Evolutionary conservation across 441 rosid species (phyloP).

Genomic region (Adansonia rubrostipa): DNA sequence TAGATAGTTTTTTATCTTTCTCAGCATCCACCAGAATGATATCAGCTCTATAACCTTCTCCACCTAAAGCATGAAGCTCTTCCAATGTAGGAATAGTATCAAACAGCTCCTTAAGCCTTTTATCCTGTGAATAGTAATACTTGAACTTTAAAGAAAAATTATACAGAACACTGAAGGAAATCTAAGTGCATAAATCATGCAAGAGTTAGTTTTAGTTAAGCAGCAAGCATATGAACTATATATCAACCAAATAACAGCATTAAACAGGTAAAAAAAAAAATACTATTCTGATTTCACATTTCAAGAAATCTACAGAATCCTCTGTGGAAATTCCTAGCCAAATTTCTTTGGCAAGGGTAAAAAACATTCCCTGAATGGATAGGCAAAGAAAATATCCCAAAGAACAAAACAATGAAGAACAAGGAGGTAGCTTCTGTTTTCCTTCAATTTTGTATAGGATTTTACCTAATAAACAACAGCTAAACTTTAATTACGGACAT

Average conservation of each 20-base stretch:
- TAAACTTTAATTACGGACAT: background rate
- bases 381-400: background rate
- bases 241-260: background rate
- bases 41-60: slow-evolving; percentile 80
- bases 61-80: slow-evolving; percentile 78
- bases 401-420: background rate
- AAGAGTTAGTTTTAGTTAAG: background rate
- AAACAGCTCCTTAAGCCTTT: slow-evolving; percentile 78
- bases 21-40: slow-evolving; percentile 82
- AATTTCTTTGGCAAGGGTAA: background rate
- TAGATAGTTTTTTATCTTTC: slow-evolving; percentile 87
- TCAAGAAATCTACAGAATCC: background rate
- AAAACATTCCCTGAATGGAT: background rate
- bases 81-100: slow-evolving; percentile 79
- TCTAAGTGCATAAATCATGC: background rate
- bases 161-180: background rate
- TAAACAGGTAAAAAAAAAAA: background rate
- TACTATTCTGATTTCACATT: no score
- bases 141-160: background rate
- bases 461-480: background rate
- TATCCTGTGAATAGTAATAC: slow-evolving; percentile 57
- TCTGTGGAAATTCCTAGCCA: background rate
- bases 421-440: background rate
- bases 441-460: background rate
- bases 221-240: background rate